These are phyloP conservation scores for Obba rivulosa DNA, from an alignment of 768 basidiomycete species.

Conservation along the genomic window DNA sequence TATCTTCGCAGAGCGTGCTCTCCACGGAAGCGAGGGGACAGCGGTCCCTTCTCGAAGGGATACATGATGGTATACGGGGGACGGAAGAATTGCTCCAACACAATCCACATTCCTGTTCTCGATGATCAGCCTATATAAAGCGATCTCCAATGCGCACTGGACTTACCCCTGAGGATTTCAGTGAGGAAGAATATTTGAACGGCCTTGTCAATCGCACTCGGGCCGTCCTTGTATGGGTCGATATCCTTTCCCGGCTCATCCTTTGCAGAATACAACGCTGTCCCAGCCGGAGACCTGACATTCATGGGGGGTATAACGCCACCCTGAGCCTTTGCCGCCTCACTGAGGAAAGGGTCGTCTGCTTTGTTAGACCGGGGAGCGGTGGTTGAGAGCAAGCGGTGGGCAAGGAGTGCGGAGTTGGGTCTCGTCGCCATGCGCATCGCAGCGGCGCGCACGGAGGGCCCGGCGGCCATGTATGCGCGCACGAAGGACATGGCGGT, in stretches of 20 bases:
- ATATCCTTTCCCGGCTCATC: constrained; percentile 46
- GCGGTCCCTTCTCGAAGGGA: constrained; percentile 96
- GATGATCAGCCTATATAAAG: not conserved
- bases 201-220: constrained; percentile 92
- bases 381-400: constrained; percentile 47
- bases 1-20: constrained; percentile 97
- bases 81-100: constrained; percentile 85
- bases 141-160: constrained; percentile 10
- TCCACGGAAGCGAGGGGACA: constrained; percentile 96
- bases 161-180: constrained; percentile 90
- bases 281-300: constrained; percentile 14
- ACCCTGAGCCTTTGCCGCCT: constrained; percentile 15
- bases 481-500: constrained; percentile 53
- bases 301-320: not conserved
- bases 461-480: constrained; percentile 43
- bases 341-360: constrained; percentile 16
- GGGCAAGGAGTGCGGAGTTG: constrained; percentile 35
- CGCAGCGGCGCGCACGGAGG: constrained; percentile 41
- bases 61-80: constrained; percentile 99
- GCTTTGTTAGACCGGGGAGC: constrained; percentile 14
- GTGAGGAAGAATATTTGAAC: constrained; percentile 98
- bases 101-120: constrained; percentile 91
- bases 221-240: constrained; percentile 72
- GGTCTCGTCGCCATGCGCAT: constrained; percentile 20
- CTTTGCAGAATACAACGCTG: constrained; percentile 29